Conservation (phyloP, 169 alveolate species). For the Plasmodium relictum region DNA sequence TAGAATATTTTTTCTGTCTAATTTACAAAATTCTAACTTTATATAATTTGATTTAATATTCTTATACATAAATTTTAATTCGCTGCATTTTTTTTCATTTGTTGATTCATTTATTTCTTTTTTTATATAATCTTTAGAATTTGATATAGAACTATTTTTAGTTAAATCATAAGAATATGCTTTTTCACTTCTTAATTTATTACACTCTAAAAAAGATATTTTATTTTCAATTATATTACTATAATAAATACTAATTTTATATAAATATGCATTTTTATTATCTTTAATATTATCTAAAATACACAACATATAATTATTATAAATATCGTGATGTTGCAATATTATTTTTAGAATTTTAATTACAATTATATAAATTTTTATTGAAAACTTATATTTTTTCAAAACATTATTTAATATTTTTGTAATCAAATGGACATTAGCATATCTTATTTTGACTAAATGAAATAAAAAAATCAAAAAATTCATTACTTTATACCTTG, state of each 20-base stretch:
- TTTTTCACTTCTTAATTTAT: background rate
- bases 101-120: background rate
- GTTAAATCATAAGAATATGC: background rate
- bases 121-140: conserved; percentile 6
- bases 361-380: conserved; percentile 41
- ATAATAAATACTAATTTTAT: conserved; percentile 17
- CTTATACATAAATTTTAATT: background rate
- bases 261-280: conserved; percentile 25
- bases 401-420: conserved; percentile 39
- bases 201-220: conserved; percentile 7
- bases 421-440: conserved; percentile 23
- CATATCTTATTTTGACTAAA: conserved; percentile 28
- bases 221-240: conserved; percentile 42
- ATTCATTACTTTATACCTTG: conserved; percentile 23
- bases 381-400: conserved; percentile 28
- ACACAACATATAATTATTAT: conserved; percentile 17
- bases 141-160: background rate
- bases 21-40: conserved; percentile 20
- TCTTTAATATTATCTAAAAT: conserved; percentile 34
- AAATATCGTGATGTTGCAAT: conserved; percentile 22
- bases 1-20: conserved; percentile 44
- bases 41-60: background rate
- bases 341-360: conserved; percentile 29
- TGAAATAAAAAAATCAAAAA: conserved; percentile 39
- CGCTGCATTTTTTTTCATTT: background rate